Evolutionary conservation across 108 stramenopile genomes (phyloP), one percentile per base, ranked within the genome.

Genomic region (Conticribra weissflogii): DNA sequence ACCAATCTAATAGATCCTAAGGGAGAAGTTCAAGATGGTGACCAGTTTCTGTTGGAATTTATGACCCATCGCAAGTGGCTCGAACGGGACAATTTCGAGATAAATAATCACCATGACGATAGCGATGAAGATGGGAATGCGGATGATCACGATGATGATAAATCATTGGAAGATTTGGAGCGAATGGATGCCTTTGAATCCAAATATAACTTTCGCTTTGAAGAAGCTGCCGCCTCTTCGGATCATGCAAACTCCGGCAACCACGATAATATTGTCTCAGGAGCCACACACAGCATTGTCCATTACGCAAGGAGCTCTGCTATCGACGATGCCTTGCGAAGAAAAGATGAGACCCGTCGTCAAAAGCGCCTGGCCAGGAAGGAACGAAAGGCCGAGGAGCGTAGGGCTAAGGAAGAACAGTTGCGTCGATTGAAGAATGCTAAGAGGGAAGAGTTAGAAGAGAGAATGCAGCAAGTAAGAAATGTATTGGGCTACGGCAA

Each of bases 121-220:
- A 30, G 49, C 21, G 69, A 66, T 55, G 59, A 63, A 7, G 63
- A 15, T 14, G 58, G 48, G 23, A 55, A 82, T 29, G 83, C 71
- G 22, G 63, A 77, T 36, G 91, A 94, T 47, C 5, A 9, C 36
- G 8, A 41, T 9, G 88, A 87, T 51, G 97, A 97, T 33, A 88
- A 88, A 50, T 90, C 88, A 25, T 81, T 92, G 31, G 87, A 94
- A 50, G 93, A 89, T 49, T 59, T 98, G 31, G 98, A 99, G 24
- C 69, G 74, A n/a, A 89, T 87, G 50, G 99, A 99, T 66, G 95
- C 85, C 19, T 99, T 96, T 80, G 99, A 99, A 86, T 85, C 90
- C 60, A 90, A 96, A 68, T 99, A 98, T 89, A 99, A 99, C 68
- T 99, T 99, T 71, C 92, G 99, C 21, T 98, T 98, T 76, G 99